Evolutionary conservation across 2,329 filamentous ascomycete genomes (phyloP), one percentile per base, ranked within the genome.

Genomic region (Aspergillus sp.): DNA sequence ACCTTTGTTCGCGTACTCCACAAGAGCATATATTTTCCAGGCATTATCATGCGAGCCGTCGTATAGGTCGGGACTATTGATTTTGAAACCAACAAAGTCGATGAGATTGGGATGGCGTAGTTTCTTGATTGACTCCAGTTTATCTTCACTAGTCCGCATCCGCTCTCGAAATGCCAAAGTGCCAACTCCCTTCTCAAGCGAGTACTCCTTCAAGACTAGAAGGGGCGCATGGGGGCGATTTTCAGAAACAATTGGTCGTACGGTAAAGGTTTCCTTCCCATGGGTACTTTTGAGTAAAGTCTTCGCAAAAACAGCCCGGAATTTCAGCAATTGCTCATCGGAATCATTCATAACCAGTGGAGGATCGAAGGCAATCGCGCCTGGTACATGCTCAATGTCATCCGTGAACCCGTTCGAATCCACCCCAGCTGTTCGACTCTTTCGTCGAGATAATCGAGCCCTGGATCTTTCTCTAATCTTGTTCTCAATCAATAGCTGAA

Each of bases 21-120:
- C 84, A 19, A 96, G 74, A 3, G 93, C 75, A 55, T 81, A 86
- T 46, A 95, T 78, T 23, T 82, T 85, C 86, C 88, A 95, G 5
- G 68, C 54, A 58, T 65, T 63, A 32, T 67, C 62, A 23, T 65
- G 57, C 35, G 63, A 60, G 5, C 10, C 25, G 43, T 77, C 69
- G 35, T 70, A 63, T 13, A 71, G 60, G 47, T 59, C 56, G 42
- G 70, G 53, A 48, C 78, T 74, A 60, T 85, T 77, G 52, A 96
- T 86, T 57, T 87, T 89, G 70, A 90, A 94, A 52, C 90, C 89
- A 49, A 95, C 75, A 33, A 97, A 76, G 44, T 86, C 82, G 39
- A 93, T 78, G 10, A 97, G 71, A 60, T 90, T 88, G 20, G 81
- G 78, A 63, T 96, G 89, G 3, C 81, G 80, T 35, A 93, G 72